Base-by-base conservation (phyloP, 1,139 yeast species). In the Kodamaea plutei region DNA sequence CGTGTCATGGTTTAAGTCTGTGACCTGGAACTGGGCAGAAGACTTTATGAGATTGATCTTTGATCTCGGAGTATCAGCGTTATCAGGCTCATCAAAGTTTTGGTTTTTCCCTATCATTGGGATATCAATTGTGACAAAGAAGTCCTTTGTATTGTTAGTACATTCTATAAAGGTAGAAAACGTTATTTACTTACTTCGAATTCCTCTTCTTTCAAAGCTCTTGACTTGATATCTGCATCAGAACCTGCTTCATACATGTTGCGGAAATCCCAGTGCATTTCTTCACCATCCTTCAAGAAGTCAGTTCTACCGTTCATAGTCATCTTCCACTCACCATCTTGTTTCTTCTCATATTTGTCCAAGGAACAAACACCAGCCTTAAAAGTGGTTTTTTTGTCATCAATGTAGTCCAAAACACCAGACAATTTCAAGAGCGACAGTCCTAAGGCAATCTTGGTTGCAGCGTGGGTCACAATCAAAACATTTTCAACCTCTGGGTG, bases 241-340 rank as follows among this genome's bases (percentile, higher is more conserved):
- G 88, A 79, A 3, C 91, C 91, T 1, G 91, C 89, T 50, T 81
- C 89, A 41, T 73, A 76, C 15, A 71, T 72, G 34, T 57, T 61
- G 48, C 74, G 76, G 61, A 85, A 85, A 43, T 79, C 74, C 95
- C 95, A 85, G 51, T 83, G 83, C 91, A 87, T 84, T 56, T 84
- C 95, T 54, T 85, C 95, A n/a, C 95, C 95, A 6, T 70, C 57
- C 2, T 69, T 54, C 40, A 85, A 63, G 45, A 77, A 84, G 28
- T 71, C 77, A 15, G 84, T 72, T 41, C 76, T 72, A 12, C 95
- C 95, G 49, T 80, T 81, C 69, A 71, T 64, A 14, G 63, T 65
- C 29, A 76, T 53, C 7, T 47, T 48, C 89, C 94, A 85, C 26
- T 52, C 50, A 4, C 25, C 29, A 2, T 34, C 44, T 2, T 30